Evolutionary conservation across 2,329 filamentous ascomycete species (phyloP).

Genomic region (Penicillium polonicum): DNA sequence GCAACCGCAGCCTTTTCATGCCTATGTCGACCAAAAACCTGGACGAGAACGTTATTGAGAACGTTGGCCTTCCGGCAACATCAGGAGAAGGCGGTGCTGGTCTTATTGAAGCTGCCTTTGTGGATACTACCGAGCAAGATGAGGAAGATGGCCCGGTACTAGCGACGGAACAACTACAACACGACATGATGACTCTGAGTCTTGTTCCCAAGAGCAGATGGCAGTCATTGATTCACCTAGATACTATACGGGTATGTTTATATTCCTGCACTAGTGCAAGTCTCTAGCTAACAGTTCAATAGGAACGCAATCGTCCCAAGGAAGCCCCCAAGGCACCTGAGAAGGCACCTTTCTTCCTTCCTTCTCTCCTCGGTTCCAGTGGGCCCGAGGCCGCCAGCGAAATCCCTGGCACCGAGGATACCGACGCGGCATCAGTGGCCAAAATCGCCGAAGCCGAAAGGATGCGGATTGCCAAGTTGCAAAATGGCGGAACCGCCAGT

Average conservation of each 20-base stretch:
- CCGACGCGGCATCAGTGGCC: constrained; percentile 28
- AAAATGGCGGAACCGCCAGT: constrained; percentile 46
- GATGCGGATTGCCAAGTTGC: constrained; percentile 69
- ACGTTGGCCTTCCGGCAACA: constrained; percentile 67
- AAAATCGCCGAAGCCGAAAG: constrained; percentile 48
- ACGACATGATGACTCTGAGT: constrained; percentile 82
- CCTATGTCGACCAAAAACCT: constrained; percentile 85
- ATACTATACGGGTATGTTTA: constrained; percentile 65
- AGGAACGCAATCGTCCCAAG: constrained; percentile 89
- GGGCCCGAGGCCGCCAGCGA: constrained; percentile 23
- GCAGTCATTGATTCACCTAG: constrained; percentile 91
- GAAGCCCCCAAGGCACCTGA: constrained; percentile 89
- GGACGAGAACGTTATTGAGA: constrained; percentile 68
- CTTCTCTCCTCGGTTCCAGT: constrained; percentile 41
- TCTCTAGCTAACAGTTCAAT: constrained; percentile 21
- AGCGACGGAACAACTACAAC: constrained; percentile 71
- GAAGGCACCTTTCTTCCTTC: constrained; percentile 93
- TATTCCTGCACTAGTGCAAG: neutral
- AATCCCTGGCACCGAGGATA: constrained; percentile 28
- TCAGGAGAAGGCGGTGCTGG: constrained; percentile 80
- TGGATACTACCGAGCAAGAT: constrained; percentile 51
- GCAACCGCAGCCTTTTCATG: constrained; percentile 85
- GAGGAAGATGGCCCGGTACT: constrained; percentile 56
- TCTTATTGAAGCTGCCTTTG: constrained; percentile 73
- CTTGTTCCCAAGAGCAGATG: constrained; percentile 86